phyloP scores from a whole-genome alignment of 2,329 filamentous ascomycete genomes.

The Ophiostoma ulmi region DNA sequence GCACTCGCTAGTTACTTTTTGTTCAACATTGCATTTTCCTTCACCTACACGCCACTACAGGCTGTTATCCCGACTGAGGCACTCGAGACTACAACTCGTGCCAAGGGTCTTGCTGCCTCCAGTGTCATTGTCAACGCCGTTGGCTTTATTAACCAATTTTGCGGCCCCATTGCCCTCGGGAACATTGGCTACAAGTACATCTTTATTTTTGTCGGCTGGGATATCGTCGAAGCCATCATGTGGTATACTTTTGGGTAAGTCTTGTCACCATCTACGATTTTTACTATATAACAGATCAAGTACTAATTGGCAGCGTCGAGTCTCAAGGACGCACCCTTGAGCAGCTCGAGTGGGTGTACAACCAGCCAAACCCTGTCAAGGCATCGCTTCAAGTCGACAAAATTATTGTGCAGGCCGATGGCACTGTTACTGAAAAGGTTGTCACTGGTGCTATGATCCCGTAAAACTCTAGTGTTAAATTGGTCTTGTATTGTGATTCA shows the following conservation, averaged over 20 bases:
- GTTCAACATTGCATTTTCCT: slow-evolving; percentile 47
- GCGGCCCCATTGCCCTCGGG: slow-evolving; percentile 42
- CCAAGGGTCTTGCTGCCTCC: slow-evolving; percentile 47
- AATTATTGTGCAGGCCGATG: slow-evolving; percentile 43
- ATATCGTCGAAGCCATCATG: not conserved
- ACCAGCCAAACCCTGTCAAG: slow-evolving; percentile 47
- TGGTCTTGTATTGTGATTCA: too few species aligned
- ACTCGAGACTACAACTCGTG: slow-evolving; percentile 46
- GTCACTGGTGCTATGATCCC: not conserved
- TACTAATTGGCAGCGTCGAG: slow-evolving; percentile 43
- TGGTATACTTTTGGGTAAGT: not conserved
- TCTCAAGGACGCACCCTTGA: slow-evolving; percentile 47
- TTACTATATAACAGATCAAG: not conserved
- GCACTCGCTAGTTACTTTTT: slow-evolving; percentile 46
- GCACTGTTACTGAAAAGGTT: slow-evolving; percentile 34
- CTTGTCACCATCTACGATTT: not conserved
- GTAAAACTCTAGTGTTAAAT: not conserved
- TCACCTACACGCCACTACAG: slow-evolving; percentile 48
- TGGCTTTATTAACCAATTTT: slow-evolving; percentile 47
- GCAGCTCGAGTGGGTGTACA: slow-evolving; percentile 47
- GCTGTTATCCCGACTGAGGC: slow-evolving; percentile 45
- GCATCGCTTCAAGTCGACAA: slow-evolving; percentile 45
- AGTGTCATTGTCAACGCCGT: slow-evolving; percentile 42
- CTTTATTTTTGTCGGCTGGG: slow-evolving; percentile 33
- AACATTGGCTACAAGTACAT: slow-evolving; percentile 43